These are phyloP conservation scores for Suhomyces coccinellae DNA, from an alignment of 1,139 yeast genomes.

Conservation along the genomic window DNA sequence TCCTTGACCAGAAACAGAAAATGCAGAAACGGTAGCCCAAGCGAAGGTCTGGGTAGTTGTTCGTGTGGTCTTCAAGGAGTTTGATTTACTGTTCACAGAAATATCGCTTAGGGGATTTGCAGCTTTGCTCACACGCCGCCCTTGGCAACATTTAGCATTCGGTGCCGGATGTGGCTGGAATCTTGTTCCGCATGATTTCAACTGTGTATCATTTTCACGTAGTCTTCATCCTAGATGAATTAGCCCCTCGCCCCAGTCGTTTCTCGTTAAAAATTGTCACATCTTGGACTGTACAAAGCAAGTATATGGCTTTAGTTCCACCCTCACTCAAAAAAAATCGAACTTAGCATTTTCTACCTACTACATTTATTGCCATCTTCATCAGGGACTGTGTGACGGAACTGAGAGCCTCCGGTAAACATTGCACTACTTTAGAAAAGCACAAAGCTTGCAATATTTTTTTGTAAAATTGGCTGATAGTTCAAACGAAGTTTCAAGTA, in stretches of 20 bases:
- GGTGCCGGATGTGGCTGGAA: background rate
- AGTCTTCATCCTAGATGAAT: no score
- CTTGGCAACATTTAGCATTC: background rate
- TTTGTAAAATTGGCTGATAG: slow-evolving; percentile 1
- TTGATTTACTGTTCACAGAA: no score
- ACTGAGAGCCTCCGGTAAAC: background rate
- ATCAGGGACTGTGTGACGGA: background rate
- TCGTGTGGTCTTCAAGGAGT: no score
- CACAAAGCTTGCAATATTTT: background rate
- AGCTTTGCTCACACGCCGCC: background rate
- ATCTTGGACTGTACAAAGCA: background rate
- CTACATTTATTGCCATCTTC: background rate
- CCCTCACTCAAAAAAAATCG: slow-evolving; percentile 1
- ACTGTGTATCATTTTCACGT: no score
- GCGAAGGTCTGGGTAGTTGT: no score
- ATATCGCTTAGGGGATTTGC: background rate
- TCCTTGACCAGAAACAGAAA: background rate
- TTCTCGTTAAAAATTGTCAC: no score
- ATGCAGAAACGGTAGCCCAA: background rate
- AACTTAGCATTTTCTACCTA: background rate
- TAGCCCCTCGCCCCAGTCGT: no score
- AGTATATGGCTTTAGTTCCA: background rate
- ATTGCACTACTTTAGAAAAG: background rate
- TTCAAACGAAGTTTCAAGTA: background rate
- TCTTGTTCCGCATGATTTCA: background rate